Evolutionary conservation across 2,329 filamentous ascomycete genomes (phyloP).

Genomic region (Neofusicoccum sp.): DNA sequence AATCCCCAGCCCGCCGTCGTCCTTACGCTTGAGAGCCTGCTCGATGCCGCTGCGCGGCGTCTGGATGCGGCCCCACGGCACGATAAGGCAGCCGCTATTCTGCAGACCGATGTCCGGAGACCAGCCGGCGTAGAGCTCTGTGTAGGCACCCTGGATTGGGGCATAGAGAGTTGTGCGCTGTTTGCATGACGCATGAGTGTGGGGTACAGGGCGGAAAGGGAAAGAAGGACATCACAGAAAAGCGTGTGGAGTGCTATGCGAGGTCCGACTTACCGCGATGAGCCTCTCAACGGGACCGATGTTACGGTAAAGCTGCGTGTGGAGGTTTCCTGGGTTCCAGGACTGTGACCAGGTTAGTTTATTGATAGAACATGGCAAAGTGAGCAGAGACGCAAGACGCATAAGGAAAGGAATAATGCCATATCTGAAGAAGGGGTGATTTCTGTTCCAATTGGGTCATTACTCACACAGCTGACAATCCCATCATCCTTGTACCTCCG

Average conservation of each 20-base stretch:
- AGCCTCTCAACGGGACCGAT: neutral
- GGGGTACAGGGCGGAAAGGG: neutral
- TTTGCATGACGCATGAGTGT: neutral
- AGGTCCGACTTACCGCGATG: slow-evolving; percentile 6
- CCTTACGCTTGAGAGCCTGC: slow-evolving; percentile 29
- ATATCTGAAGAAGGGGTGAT: too few relatives aligned
- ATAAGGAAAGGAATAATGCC: too few relatives aligned
- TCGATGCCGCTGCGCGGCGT: slow-evolving; percentile 35
- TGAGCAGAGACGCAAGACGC: too few relatives aligned
- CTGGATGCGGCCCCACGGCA: slow-evolving; percentile 48
- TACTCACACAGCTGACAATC: slow-evolving; percentile 21
- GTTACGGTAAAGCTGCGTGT: slow-evolving; percentile 38
- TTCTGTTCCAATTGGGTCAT: neutral
- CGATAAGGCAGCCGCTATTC: slow-evolving; percentile 32
- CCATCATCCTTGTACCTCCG: slow-evolving; percentile 23
- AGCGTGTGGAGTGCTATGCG: neutral
- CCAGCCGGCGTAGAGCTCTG: slow-evolving; percentile 19
- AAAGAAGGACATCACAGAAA: too few relatives aligned
- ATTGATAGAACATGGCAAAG: too few relatives aligned
- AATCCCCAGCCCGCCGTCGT: slow-evolving; percentile 40
- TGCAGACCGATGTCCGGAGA: slow-evolving; percentile 21
- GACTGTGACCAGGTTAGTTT: neutral
- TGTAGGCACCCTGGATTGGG: slow-evolving; percentile 13
- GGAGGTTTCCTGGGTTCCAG: slow-evolving; percentile 44
- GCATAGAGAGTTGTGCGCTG: slow-evolving; percentile 3